phyloP scores from a whole-genome alignment of 2,329 filamentous ascomycete genomes.

The Neocucurbitaria cava region DNA sequence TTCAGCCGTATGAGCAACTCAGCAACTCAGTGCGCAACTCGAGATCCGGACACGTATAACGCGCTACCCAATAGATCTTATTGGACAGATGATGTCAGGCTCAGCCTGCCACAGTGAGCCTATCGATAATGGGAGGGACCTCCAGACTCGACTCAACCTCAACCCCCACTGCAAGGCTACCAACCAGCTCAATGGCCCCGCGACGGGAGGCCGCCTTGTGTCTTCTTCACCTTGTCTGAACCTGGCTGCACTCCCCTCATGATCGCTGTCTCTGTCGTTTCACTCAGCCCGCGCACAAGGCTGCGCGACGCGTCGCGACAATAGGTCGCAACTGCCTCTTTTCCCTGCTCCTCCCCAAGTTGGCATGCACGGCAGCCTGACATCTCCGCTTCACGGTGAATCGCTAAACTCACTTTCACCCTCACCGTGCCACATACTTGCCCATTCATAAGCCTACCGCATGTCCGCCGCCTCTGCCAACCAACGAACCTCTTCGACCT shows the following conservation, averaged over 20 bases:
- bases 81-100: slow-evolving; percentile 16
- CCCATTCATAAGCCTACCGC: not conserved
- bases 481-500: not conserved
- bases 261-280: not conserved
- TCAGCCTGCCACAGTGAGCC: slow-evolving; percentile 8
- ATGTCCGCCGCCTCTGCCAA: slow-evolving; percentile 2
- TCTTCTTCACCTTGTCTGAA: not conserved
- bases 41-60: not conserved
- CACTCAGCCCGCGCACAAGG: not conserved
- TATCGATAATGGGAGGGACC: slow-evolving; percentile 25
- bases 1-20: no score
- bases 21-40: not conserved
- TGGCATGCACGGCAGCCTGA: slow-evolving; percentile 9
- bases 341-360: not conserved
- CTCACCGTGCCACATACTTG: slow-evolving; percentile 1
- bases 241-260: slow-evolving; percentile 1
- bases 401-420: slow-evolving; percentile 1
- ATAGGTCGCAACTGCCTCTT: not conserved
- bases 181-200: not conserved
- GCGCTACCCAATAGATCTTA: not conserved
- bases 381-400: slow-evolving; percentile 5
- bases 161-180: slow-evolving; percentile 14
- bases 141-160: slow-evolving; percentile 5
- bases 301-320: slow-evolving; percentile 12
- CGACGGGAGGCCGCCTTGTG: slow-evolving; percentile 4